Evolutionary conservation across 148 eudicot genomes (phyloP).

Genomic region (Vaccinium macrocarpon): DNA sequence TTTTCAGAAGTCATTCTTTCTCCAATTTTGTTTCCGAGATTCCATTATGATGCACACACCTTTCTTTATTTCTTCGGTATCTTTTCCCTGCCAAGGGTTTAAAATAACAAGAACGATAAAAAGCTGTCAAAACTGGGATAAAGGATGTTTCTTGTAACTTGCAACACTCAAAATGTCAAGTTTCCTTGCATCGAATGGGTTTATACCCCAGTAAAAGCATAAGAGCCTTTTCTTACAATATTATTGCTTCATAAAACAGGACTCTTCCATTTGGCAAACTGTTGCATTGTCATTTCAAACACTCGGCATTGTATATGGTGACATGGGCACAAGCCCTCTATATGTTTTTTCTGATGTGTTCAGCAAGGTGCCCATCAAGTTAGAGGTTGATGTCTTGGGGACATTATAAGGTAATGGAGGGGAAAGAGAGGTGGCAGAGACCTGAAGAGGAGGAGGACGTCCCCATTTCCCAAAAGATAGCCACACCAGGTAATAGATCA

Average conservation of each 20-base stretch:
- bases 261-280: conserved; percentile 59
- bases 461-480: no score
- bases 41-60: background rate
- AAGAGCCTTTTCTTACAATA: conserved; percentile 8
- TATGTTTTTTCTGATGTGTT: conserved; percentile 89
- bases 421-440: no score
- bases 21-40: background rate
- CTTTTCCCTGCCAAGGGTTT: background rate
- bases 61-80: background rate
- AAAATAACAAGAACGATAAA: background rate
- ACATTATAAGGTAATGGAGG: conserved; percentile 37
- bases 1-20: background rate
- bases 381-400: conserved; percentile 81
- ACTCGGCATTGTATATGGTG: conserved; percentile 96
- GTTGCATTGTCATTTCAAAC: conserved; percentile 92
- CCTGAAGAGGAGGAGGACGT: no score
- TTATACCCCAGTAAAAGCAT: background rate
- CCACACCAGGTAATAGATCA: no score
- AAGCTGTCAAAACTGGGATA: background rate
- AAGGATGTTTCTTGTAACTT: background rate
- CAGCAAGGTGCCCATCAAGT: conserved; percentile 78
- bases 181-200: background rate
- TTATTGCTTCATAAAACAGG: conserved; percentile 45
- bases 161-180: background rate
- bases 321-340: conserved; percentile 94